These are phyloP conservation scores for Epichloe uncinata DNA, from an alignment of 2,329 filamentous ascomycete species.

Conservation along the genomic window DNA sequence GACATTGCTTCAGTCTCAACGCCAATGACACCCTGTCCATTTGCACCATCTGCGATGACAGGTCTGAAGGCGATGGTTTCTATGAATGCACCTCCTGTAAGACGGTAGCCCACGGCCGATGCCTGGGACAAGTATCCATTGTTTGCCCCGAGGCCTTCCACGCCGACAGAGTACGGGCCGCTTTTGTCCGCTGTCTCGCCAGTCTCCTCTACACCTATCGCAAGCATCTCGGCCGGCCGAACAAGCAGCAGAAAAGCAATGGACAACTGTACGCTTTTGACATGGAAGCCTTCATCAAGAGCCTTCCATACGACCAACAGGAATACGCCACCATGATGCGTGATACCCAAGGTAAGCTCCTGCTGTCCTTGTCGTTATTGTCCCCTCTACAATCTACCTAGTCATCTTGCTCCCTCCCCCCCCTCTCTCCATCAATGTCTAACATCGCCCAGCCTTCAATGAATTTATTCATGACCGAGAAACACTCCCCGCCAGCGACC, in stretches of 20 bases:
- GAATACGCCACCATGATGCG: slow-evolving; percentile 51
- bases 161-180: slow-evolving; percentile 45
- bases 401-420: neutral
- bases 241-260: slow-evolving; percentile 45
- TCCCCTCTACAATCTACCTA: neutral
- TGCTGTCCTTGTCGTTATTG: neutral
- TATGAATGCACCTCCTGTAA: slow-evolving; percentile 60
- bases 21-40: slow-evolving; percentile 43
- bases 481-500: slow-evolving; percentile 45
- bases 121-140: slow-evolving; percentile 48
- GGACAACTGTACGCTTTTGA: slow-evolving; percentile 51
- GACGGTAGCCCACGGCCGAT: slow-evolving; percentile 43
- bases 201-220: slow-evolving; percentile 54
- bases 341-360: slow-evolving; percentile 47
- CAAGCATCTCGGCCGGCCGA: slow-evolving; percentile 47
- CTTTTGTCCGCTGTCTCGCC: slow-evolving; percentile 53
- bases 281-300: slow-evolving; percentile 51
- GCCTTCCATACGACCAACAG: slow-evolving; percentile 51
- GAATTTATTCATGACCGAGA: slow-evolving; percentile 79
- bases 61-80: slow-evolving; percentile 55
- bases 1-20: slow-evolving; percentile 63
- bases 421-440: neutral
- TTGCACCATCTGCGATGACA: slow-evolving; percentile 67
- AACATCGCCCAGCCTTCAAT: slow-evolving; percentile 39
- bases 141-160: slow-evolving; percentile 51